Evolutionary conservation across 2,329 filamentous ascomycete species (phyloP).

Genomic region (Ophiostoma sp.): DNA sequence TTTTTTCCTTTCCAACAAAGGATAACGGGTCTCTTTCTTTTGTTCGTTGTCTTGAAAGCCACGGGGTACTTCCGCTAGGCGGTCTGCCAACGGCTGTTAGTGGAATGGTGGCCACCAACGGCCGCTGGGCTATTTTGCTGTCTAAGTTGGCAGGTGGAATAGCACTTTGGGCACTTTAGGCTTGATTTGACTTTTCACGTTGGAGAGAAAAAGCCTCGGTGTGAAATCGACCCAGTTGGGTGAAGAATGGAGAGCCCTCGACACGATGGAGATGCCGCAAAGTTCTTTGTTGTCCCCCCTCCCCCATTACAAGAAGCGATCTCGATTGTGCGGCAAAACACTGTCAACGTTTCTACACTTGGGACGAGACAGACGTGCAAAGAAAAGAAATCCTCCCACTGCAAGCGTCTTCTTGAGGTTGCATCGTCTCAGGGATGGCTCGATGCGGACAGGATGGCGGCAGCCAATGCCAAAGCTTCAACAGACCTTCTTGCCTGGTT

Average conservation of each 20-base stretch:
- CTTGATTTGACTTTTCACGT: not conserved
- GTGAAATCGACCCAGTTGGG: not conserved
- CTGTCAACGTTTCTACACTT: not conserved
- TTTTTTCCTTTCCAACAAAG: not conserved
- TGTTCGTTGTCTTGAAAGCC: not conserved
- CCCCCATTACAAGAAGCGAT: not conserved
- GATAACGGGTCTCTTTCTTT: not conserved
- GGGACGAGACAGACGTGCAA: not conserved
- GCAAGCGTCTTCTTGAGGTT: constrained; percentile 20
- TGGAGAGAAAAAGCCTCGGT: not conserved
- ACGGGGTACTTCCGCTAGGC: constrained; percentile 20
- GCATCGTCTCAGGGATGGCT: constrained; percentile 24
- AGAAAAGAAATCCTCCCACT: not conserved
- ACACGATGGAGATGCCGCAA: not conserved
- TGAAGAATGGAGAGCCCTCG: not conserved
- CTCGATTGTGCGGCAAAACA: not conserved
- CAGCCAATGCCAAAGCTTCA: constrained; percentile 1
- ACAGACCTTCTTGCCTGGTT: not conserved
- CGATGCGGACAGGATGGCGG: constrained; percentile 20
- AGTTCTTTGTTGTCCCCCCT: not conserved
- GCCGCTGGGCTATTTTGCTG: not conserved
- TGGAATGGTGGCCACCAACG: constrained; percentile 18
- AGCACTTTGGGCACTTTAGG: too few relatives aligned
- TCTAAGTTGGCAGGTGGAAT: constrained; percentile 14
- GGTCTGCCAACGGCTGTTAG: constrained; percentile 21